Evolutionary conservation across 345 rosid genomes (phyloP).

Genomic region (Euphorbia lathyris): DNA sequence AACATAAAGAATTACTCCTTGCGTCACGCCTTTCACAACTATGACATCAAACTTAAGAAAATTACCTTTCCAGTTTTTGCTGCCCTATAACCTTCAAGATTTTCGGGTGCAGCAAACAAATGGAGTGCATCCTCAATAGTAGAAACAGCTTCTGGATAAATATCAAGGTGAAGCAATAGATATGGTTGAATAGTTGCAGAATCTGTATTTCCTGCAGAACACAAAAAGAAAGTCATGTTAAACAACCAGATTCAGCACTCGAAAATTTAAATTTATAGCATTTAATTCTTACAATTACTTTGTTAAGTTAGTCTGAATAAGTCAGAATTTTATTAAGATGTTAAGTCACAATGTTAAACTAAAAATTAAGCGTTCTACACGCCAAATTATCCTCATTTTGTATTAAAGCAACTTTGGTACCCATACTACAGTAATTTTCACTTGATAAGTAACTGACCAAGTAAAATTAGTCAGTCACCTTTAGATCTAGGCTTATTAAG

Average conservation of each 20-base stretch:
- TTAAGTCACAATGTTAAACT: not conserved
- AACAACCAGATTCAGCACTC: not conserved
- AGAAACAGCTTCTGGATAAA: constrained; percentile 62
- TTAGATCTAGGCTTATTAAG: no score
- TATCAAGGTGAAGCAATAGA: constrained; percentile 87
- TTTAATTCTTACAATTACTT: not conserved
- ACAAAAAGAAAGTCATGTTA: not conserved
- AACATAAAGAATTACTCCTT: not conserved
- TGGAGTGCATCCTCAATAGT: constrained; percentile 82
- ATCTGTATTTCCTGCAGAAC: constrained; percentile 58
- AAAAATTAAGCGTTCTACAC: not conserved
- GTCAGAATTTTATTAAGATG: not conserved
- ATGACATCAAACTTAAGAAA: no score
- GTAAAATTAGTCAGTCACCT: no score
- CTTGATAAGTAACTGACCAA: no score
- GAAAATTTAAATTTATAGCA: not conserved
- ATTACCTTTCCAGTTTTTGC: constrained; percentile 75
- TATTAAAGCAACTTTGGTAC: not conserved
- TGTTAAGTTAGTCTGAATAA: not conserved
- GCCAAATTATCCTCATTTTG: not conserved
- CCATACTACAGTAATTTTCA: no score
- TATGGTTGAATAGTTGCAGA: constrained; percentile 89
- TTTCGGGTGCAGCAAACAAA: constrained; percentile 70
- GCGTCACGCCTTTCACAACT: no score
- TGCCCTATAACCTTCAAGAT: constrained; percentile 85